Evolutionary conservation across 2,329 filamentous ascomycete species (phyloP).

Genomic region (Coniella lustricola): DNA sequence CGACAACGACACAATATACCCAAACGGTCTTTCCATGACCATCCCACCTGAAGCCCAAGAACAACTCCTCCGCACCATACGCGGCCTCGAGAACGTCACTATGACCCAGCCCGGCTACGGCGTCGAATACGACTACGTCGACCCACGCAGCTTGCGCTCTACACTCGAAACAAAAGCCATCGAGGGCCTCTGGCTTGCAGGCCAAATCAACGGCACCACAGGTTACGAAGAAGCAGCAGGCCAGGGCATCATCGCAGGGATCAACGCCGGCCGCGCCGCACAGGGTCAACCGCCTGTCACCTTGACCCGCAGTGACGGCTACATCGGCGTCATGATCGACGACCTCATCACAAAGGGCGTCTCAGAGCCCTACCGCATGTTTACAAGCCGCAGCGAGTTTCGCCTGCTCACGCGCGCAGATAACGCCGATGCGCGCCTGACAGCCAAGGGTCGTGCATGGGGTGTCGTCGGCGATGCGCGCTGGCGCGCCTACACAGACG

Average conservation of each 20-base stretch:
- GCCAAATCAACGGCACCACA: conserved; percentile 97
- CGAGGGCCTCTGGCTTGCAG: conserved; percentile 79
- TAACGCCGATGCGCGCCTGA: conserved; percentile 86
- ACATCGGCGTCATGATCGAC: conserved; percentile 98
- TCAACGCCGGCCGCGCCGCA: conserved; percentile 83
- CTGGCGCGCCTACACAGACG: conserved; percentile 64
- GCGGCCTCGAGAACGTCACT: conserved; percentile 77
- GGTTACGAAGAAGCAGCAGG: conserved; percentile 97
- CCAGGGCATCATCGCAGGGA: conserved; percentile 85
- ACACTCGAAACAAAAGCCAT: conserved; percentile 94
- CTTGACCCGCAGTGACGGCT: conserved; percentile 77
- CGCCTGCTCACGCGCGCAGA: conserved; percentile 87
- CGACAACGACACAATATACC: conserved; percentile 82
- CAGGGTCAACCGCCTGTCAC: conserved; percentile 57
- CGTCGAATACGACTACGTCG: conserved; percentile 97
- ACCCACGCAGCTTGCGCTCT: conserved; percentile 79
- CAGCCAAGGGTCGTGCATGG: conserved; percentile 64
- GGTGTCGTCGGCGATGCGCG: conserved; percentile 74
- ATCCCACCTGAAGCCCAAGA: conserved; percentile 84
- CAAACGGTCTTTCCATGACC: conserved; percentile 96
- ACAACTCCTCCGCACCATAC: conserved; percentile 75
- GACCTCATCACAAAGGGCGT: conserved; percentile 96
- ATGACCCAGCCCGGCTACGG: conserved; percentile 97
- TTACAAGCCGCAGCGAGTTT: conserved; percentile 92
- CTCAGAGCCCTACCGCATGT: conserved; percentile 96